Percentiles rank a stretch among this genome's conserved stretches.
Evolutionary conservation across 2,329 filamentous ascomycete species (phyloP).

Genomic region (Westerdykella ornata): DNA sequence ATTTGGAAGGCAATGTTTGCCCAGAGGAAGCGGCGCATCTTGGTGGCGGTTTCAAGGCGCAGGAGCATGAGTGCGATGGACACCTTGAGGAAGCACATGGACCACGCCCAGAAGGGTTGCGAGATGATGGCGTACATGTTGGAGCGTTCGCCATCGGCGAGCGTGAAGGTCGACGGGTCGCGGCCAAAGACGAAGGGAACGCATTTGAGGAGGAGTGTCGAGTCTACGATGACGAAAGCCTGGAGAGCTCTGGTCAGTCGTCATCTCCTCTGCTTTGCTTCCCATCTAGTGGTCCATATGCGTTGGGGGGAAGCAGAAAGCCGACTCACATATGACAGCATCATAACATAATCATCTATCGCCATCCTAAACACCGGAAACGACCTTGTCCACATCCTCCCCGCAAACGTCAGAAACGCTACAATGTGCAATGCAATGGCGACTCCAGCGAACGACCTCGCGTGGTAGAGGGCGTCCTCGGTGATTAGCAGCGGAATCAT

Average conservation of each 20-base stretch:
- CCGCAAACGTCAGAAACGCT: slow-evolving; percentile 9
- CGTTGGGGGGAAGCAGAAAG: background rate
- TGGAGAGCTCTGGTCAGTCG: slow-evolving; percentile 1
- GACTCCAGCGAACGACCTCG: slow-evolving; percentile 9
- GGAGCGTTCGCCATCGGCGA: slow-evolving; percentile 8
- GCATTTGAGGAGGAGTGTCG: slow-evolving; percentile 10
- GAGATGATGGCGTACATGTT: slow-evolving; percentile 11
- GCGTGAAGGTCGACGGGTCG: slow-evolving; percentile 4
- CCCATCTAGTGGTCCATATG: too few relatives aligned
- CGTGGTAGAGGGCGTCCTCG: background rate
- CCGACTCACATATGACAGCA: slow-evolving; percentile 11
- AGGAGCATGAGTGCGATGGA: slow-evolving; percentile 21
- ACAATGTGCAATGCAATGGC: slow-evolving; percentile 9
- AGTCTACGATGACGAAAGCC: slow-evolving; percentile 11
- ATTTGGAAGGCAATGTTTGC: slow-evolving; percentile 17
- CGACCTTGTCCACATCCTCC: slow-evolving; percentile 14
- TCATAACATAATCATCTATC: slow-evolving; percentile 13
- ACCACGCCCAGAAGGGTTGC: slow-evolving; percentile 14
- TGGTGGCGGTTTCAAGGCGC: slow-evolving; percentile 11
- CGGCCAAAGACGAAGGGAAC: slow-evolving; percentile 9
- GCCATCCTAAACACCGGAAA: slow-evolving; percentile 10
- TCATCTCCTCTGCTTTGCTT: too few relatives aligned
- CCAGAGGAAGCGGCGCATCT: slow-evolving; percentile 16
- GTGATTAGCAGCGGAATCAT: slow-evolving; percentile 7
- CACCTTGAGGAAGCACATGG: slow-evolving; percentile 14